phyloP scores from a whole-genome alignment of 345 rosid species.

The Lepidium sativum region DNA sequence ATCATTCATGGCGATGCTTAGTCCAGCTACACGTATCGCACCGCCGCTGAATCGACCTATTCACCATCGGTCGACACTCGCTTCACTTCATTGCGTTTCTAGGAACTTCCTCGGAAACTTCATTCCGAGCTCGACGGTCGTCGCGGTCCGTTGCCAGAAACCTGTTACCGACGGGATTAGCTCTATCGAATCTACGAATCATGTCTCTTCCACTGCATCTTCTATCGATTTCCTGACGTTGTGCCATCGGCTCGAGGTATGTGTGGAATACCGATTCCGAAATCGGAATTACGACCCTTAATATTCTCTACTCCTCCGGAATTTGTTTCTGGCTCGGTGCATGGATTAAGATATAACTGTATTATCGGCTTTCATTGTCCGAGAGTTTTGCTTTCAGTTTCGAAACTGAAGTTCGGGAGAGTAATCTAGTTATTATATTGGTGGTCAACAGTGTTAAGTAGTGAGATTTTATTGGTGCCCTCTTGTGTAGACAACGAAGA shows the following conservation, averaged over 20 bases:
- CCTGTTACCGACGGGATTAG: conserved; percentile 30
- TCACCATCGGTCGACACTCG: conserved; percentile 21
- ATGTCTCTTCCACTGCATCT: conserved; percentile 21
- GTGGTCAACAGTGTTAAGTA: not conserved
- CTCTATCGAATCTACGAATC: conserved; percentile 22
- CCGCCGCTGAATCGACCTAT: conserved; percentile 29
- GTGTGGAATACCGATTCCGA: not conserved
- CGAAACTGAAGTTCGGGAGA: not conserved
- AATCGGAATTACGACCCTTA: not conserved
- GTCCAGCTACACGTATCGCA: conserved; percentile 28
- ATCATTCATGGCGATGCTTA: conserved; percentile 37
- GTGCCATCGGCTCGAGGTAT: conserved; percentile 81
- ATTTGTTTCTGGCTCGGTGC: not conserved
- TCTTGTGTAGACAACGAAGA: conserved; percentile 63
- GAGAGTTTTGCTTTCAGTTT: not conserved
- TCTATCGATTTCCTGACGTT: conserved; percentile 80
- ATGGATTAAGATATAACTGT: not conserved
- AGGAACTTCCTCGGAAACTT: conserved; percentile 19
- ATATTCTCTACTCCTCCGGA: too few relatives aligned
- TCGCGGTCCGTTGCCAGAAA: conserved; percentile 38
- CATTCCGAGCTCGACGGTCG: conserved; percentile 29
- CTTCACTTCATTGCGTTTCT: conserved; percentile 21
- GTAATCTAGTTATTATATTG: not conserved
- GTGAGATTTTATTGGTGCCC: not conserved
- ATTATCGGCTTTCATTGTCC: not conserved